phyloP scores from a whole-genome alignment of 306 rosid species.

The Albizia julibrissin region DNA sequence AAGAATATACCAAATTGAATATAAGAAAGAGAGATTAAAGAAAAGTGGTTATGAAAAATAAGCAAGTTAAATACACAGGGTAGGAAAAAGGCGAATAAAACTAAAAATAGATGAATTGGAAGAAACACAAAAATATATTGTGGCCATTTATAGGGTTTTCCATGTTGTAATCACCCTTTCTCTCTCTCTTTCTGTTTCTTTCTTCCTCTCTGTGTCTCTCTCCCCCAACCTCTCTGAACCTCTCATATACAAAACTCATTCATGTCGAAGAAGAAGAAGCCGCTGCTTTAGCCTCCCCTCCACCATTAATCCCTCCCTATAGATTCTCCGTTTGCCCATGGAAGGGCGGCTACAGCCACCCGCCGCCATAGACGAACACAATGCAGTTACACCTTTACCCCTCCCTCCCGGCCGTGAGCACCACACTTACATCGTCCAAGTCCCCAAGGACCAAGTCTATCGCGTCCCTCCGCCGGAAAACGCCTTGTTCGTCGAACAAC shows the following conservation, averaged over 20 bases:
- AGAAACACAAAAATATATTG: not conserved
- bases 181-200: not conserved
- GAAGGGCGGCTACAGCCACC: conserved; percentile 42
- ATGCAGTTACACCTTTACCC: not conserved
- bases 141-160: not conserved
- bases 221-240: not conserved
- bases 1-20: not conserved
- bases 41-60: not conserved
- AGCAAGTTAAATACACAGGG: not conserved
- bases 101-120: not conserved
- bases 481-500: conserved; percentile 22
- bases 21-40: not conserved
- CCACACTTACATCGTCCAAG: conserved; percentile 48
- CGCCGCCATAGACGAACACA: not conserved
- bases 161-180: not conserved
- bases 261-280: not conserved
- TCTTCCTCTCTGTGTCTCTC: not conserved
- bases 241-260: not conserved
- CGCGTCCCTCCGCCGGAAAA: conserved; percentile 49
- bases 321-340: conserved; percentile 39
- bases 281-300: not conserved
- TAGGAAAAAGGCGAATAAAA: not conserved
- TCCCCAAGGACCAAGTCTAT: conserved; percentile 52
- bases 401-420: not conserved
- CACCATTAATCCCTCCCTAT: not conserved